phyloP scores from a whole-genome alignment of 2,329 filamentous ascomycete genomes.

The Parafenestella ontariensis region DNA sequence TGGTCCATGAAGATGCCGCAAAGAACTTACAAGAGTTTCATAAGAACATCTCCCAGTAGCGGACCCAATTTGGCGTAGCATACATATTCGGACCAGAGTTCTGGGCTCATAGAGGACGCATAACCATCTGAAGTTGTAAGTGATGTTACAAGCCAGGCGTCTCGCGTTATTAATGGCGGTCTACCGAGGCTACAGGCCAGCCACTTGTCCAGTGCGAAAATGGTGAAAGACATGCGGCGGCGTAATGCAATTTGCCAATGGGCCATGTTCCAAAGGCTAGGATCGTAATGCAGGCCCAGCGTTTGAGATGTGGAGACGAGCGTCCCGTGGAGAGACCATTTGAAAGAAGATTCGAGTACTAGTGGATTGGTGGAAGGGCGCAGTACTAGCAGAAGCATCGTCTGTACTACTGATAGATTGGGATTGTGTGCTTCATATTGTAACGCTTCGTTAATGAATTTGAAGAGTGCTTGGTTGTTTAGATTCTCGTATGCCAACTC shows the following conservation, averaged over 20 bases:
- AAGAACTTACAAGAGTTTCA: conserved; percentile 7
- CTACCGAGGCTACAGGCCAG: conserved; percentile 12
- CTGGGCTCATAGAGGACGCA: conserved; percentile 1
- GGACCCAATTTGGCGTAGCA: neutral
- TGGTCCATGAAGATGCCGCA: neutral
- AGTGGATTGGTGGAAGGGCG: conserved; percentile 14
- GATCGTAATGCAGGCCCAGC: conserved; percentile 15
- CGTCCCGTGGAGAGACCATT: conserved; percentile 13
- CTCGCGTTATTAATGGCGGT: conserved; percentile 11
- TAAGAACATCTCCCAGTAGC: conserved; percentile 4
- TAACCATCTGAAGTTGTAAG: conserved; percentile 1
- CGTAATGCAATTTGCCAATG: conserved; percentile 13
- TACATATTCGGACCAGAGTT: neutral
- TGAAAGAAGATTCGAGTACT: conserved; percentile 12
- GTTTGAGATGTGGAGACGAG: conserved; percentile 11
- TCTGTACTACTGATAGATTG: conserved; percentile 7
- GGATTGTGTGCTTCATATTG: conserved; percentile 14
- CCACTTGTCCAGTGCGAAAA: conserved; percentile 12
- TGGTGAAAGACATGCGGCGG: conserved; percentile 9
- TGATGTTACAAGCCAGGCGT: conserved; percentile 12
- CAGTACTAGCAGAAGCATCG: conserved; percentile 7
- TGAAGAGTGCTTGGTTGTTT: conserved; percentile 9
- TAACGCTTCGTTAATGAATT: conserved; percentile 8
- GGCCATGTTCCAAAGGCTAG: conserved; percentile 11
- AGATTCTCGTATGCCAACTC: conserved; percentile 14